Evolutionary conservation across 1,284 basidiomycete genomes (phyloP), one percentile per base, ranked within the genome.

Genomic region (Leccinum fallax): DNA sequence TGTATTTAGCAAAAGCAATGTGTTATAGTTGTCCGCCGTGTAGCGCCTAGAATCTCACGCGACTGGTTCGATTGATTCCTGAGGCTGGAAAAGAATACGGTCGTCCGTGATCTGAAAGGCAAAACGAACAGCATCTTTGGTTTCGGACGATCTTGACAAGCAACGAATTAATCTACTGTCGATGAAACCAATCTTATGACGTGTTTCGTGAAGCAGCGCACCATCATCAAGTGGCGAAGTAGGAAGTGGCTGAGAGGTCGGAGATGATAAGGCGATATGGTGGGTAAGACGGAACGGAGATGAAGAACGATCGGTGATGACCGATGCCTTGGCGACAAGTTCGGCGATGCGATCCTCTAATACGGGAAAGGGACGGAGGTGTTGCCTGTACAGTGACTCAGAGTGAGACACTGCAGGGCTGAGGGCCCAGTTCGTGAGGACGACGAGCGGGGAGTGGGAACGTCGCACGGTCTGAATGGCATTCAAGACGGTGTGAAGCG

Each of bases 401-500:
- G 68, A 67, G 51, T 69, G 67, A 46, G 69, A 60, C 53, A 62
- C 57, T 34, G 72, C 66, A 38, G 75, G 71, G 62, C 77, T 77
- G 51, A 90, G 77, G 26, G 80, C 87, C 88, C 89, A 90, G 69
- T 86, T 90, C 3, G 88, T 84, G 46, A 90, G 67, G 46, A 88
- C 70, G 26, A 81, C 80, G 43, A 89, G 72, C 6, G 87, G 81
- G 3, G 78, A 76, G 66, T 87, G 82, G 7, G 81, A 81, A 16
- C 71, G 62, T 40, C 81, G 84, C 49, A 93, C 74, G 6, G 66
- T 65, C n/a, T 83, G 78, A 26, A 92, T 69, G 13, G 84, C 81
- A 19, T 69, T 66, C 43, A 85, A 69, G 56, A 87, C 80, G 62
- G 81, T 77, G 24, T 79, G 64, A 74, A 77, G 57, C 57, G 65